Percentiles rank a stretch among this genome's conserved stretches.
phyloP scores from a whole-genome alignment of 306 rosid species.

The Mimosa pudica region DNA sequence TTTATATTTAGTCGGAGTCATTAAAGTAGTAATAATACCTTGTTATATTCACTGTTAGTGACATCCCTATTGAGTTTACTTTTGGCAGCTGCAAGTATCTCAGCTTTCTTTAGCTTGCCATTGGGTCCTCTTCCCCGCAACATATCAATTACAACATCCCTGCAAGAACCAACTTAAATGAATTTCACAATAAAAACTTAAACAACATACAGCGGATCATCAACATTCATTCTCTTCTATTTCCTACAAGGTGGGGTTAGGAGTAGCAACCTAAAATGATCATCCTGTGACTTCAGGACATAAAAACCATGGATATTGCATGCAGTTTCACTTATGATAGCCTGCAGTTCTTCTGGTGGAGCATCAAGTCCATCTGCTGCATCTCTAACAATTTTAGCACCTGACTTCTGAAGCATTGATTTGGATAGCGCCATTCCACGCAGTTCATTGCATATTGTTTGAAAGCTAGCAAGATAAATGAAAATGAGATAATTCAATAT shows the following conservation, averaged over 20 bases:
- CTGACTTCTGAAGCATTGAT: constrained; percentile 57
- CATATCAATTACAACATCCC: constrained; percentile 80
- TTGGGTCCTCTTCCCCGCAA: constrained; percentile 61
- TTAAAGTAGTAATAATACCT: constrained; percentile 53
- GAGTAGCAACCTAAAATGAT: constrained; percentile 67
- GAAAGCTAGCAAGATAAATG: constrained; percentile 64
- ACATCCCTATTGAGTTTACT: constrained; percentile 61
- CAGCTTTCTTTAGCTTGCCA: constrained; percentile 71
- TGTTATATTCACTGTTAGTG: constrained; percentile 62
- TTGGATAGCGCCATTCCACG: constrained; percentile 59
- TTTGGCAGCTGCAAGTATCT: constrained; percentile 70
- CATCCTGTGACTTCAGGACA: constrained; percentile 65
- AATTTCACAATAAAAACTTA: not conserved
- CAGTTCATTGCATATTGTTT: constrained; percentile 67
- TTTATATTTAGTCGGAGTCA: not conserved
- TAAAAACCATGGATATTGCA: constrained; percentile 66
- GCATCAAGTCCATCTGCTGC: constrained; percentile 60
- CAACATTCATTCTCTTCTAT: not conserved
- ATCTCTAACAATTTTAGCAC: constrained; percentile 61
- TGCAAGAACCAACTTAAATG: constrained; percentile 46
- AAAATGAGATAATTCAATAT: constrained; percentile 38
- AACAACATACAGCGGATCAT: not conserved
- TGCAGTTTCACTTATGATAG: constrained; percentile 65
- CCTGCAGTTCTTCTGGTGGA: constrained; percentile 72
- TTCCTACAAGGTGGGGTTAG: not conserved